These are phyloP conservation scores for Cordyceps farinosa DNA, from an alignment of 2,329 filamentous ascomycete genomes.

Conservation along the genomic window DNA sequence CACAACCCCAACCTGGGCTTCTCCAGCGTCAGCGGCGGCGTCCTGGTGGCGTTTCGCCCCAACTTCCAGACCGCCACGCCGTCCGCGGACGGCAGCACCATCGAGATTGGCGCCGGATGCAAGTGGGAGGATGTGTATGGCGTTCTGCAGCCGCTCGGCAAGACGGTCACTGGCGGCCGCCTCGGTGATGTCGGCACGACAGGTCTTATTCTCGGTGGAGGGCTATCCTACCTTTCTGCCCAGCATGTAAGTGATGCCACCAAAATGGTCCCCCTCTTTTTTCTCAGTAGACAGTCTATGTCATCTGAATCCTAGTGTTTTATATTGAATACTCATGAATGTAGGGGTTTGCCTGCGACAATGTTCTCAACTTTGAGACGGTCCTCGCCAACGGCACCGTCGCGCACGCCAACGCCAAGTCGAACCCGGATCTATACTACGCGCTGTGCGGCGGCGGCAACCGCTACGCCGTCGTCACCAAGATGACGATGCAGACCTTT, in stretches of 20 bases:
- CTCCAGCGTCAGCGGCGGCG: slow-evolving; percentile 33
- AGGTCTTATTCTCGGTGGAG: slow-evolving; percentile 28
- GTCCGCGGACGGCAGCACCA: slow-evolving; percentile 27
- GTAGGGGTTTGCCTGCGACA: slow-evolving; percentile 39
- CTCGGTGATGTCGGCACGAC: slow-evolving; percentile 29
- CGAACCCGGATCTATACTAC: slow-evolving; percentile 40
- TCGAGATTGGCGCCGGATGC: slow-evolving; percentile 37
- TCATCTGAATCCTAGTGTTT: too few relatives aligned
- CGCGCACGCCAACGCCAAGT: slow-evolving; percentile 33
- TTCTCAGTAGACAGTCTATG: not conserved
- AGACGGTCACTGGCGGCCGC: slow-evolving; percentile 32
- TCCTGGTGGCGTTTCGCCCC: slow-evolving; percentile 35
- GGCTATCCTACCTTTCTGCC: slow-evolving; percentile 29
- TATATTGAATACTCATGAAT: not conserved
- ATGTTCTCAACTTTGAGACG: slow-evolving; percentile 38
- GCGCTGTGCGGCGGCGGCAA: slow-evolving; percentile 45
- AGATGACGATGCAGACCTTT: slow-evolving; percentile 12
- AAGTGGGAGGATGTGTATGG: slow-evolving; percentile 38
- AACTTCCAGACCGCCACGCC: slow-evolving; percentile 20
- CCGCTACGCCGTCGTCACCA: slow-evolving; percentile 43
- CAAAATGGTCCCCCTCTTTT: not conserved
- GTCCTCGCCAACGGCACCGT: slow-evolving; percentile 42
- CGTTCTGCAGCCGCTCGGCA: slow-evolving; percentile 31
- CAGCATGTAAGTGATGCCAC: slow-evolving; percentile 25
- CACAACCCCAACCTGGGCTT: slow-evolving; percentile 36